Percentiles rank a stretch among this genome's conserved stretches.
Conservation (phyloP, 2,329 filamentous ascomycete species). For the Penicillium glabrum region DNA sequence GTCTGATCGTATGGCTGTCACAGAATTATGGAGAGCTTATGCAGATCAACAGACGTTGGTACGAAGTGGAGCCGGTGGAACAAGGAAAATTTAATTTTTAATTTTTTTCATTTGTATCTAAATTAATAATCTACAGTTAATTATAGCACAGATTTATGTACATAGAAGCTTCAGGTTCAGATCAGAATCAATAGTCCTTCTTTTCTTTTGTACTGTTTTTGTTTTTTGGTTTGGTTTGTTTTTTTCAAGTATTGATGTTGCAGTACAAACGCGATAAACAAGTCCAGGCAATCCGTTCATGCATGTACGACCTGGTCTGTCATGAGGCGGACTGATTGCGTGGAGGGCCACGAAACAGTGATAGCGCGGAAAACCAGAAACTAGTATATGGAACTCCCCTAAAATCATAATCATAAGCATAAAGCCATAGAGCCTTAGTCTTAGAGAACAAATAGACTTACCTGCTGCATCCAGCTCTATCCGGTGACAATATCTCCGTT, state of each 20-base stretch:
- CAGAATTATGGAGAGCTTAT: neutral
- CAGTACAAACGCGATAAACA: neutral
- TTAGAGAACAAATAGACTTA: neutral
- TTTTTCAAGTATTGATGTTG: neutral
- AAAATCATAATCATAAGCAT: neutral
- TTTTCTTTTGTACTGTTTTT: neutral
- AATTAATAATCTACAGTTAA: slow-evolving; percentile 5
- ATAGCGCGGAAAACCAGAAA: neutral
- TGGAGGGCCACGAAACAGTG: slow-evolving; percentile 14
- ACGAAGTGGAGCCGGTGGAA: slow-evolving; percentile 1
- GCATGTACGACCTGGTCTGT: neutral
- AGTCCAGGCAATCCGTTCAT: neutral
- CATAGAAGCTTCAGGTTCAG: neutral
- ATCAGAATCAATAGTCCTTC: neutral
- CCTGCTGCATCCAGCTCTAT: slow-evolving; percentile 12
- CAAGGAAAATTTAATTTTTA: neutral
- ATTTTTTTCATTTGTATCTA: neutral
- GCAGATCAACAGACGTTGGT: neutral
- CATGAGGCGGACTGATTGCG: slow-evolving; percentile 11
- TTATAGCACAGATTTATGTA: slow-evolving; percentile 4
- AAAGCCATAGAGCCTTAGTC: neutral
- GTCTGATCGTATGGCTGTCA: neutral
- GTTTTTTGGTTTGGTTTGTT: too few relatives aligned
- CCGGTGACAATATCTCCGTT: slow-evolving; percentile 26
- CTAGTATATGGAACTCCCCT: neutral